phyloP scores from a whole-genome alignment of 2,329 filamentous ascomycete species.

The Fusarium mangiferae region DNA sequence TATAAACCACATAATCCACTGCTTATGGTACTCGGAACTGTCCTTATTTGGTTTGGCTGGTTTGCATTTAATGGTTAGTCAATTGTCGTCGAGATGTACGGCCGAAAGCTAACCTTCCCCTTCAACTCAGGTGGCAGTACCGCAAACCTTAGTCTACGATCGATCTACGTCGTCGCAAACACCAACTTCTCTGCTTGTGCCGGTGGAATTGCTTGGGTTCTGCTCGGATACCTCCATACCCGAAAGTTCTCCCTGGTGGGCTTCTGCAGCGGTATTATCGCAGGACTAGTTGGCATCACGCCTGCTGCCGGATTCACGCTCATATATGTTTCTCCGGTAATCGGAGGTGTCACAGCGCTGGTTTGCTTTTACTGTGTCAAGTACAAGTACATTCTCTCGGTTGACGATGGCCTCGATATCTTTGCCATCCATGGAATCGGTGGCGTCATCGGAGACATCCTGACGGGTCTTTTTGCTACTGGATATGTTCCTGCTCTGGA shows the following conservation, averaged over 20 bases:
- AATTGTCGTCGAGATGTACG: rapidly evolving
- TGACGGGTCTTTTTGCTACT: slow-evolving; percentile 68
- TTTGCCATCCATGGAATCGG: slow-evolving; percentile 69
- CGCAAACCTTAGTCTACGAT: slow-evolving; percentile 61
- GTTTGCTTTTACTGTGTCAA: slow-evolving; percentile 59
- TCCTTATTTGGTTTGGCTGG: slow-evolving; percentile 74
- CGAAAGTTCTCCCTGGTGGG: slow-evolving; percentile 41
- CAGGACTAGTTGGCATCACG: slow-evolving; percentile 67
- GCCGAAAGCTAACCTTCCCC: background rate
- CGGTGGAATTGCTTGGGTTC: slow-evolving; percentile 63
- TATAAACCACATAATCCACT: slow-evolving; percentile 70
- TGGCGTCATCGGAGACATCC: slow-evolving; percentile 65
- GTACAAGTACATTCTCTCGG: slow-evolving; percentile 61
- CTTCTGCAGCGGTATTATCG: slow-evolving; percentile 62
- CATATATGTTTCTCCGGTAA: slow-evolving; percentile 60
- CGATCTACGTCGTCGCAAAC: slow-evolving; percentile 66
- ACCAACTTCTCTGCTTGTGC: slow-evolving; percentile 67
- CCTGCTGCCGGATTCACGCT: slow-evolving; percentile 66
- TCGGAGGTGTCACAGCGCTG: slow-evolving; percentile 62
- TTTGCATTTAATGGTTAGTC: slow-evolving; percentile 61
- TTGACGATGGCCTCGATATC: slow-evolving; percentile 69
- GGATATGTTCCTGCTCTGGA: slow-evolving; percentile 61
- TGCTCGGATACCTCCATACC: slow-evolving; percentile 62
- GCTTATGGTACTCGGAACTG: slow-evolving; percentile 71
- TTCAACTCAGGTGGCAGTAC: slow-evolving; percentile 49